Conservation (phyloP, 768 basidiomycete species). For the Auriscalpium microsporum region DNA sequence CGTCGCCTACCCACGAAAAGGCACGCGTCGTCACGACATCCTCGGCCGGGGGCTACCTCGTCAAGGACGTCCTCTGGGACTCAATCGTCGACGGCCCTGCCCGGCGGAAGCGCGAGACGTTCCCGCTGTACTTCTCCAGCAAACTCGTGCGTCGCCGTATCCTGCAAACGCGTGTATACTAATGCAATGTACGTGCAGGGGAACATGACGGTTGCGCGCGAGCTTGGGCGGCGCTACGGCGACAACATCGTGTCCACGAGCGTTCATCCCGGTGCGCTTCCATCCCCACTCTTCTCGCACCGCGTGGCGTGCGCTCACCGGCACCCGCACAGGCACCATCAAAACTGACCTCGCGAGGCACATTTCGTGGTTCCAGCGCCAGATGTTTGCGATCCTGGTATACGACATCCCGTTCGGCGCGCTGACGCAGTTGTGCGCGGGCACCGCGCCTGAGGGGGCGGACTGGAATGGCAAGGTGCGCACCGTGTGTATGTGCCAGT, state of each 20-base stretch:
- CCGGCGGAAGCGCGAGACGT: slow-evolving; percentile 10
- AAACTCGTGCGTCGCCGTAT: slow-evolving; percentile 35
- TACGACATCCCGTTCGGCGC: too few species aligned
- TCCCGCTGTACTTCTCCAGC: slow-evolving; percentile 23
- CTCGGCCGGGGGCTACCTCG: slow-evolving; percentile 28
- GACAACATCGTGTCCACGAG: slow-evolving; percentile 38
- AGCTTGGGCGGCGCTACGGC: slow-evolving; percentile 38
- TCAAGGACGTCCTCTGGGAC: slow-evolving; percentile 29
- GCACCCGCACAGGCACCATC: background rate
- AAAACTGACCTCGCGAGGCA: background rate
- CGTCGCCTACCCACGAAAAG: slow-evolving; percentile 28
- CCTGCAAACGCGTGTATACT: background rate
- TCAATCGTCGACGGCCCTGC: slow-evolving; percentile 22
- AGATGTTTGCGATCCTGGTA: background rate
- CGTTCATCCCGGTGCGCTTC: slow-evolving; percentile 30
- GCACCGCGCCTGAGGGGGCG: too few species aligned
- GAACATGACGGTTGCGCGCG: slow-evolving; percentile 35
- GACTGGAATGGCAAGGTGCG: too few species aligned
- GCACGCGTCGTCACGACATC: slow-evolving; percentile 39
- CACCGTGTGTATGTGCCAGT: too few species aligned
- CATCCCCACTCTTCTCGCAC: background rate
- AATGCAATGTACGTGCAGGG: slow-evolving; percentile 17
- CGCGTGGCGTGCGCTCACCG: background rate
- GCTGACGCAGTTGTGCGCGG: too few species aligned
- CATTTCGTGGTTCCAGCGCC: background rate